Evolutionary conservation across 257 asterid species (phyloP), one percentile per base, ranked within the genome.

Genomic region (Leonotis leonurus): DNA sequence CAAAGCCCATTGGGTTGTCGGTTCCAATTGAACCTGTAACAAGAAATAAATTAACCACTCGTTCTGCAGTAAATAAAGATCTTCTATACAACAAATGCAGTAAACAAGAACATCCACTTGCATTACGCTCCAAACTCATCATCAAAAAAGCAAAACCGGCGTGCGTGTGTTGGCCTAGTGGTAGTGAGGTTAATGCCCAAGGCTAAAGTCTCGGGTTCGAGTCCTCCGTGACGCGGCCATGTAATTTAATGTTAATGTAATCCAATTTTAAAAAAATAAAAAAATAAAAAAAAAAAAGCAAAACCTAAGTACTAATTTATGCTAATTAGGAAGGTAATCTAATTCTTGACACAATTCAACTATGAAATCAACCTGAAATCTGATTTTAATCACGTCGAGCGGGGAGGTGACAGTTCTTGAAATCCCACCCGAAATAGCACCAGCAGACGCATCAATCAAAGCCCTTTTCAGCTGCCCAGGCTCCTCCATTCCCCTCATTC

Each of bases 351-450:
- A 13, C 63, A 25, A 44, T 48, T 18, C 1, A 44, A 29, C 32
- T 30, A 10, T 3, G 22, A 45, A 60, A 57, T 9, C 2, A 3
- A 89, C 99, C 99, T 92, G 99, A 74, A 92, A 92, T 76, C 99
- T 78, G 62, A 92, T 92, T 75, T 92, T 92, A 73, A 92, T 86
- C 20, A 92, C 99, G 77, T 92, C 99, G 36, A 92, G 89, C 8
- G 98, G 98, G 18, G 98, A 89, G 0, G 97, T 92, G 13, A 92
- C 85, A 1, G 90, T 86, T 71, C 98, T 85, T 0, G 95, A 88
- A 32, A 92, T 45, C 46, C 65, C 95, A 17, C 98, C 97, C 12
- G 98, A 74, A 55, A 92, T 71, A 4, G 97, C 97, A 67, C 99
- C 99, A 1, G 99, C 94, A 1, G 96, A 53, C 7, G 88, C 83